A percentile compares a stretch with the other conserved stretches of the same genome.
phyloP scores from a whole-genome alignment of 2,329 filamentous ascomycete species.

The Aspergillus spinulosporus region DNA sequence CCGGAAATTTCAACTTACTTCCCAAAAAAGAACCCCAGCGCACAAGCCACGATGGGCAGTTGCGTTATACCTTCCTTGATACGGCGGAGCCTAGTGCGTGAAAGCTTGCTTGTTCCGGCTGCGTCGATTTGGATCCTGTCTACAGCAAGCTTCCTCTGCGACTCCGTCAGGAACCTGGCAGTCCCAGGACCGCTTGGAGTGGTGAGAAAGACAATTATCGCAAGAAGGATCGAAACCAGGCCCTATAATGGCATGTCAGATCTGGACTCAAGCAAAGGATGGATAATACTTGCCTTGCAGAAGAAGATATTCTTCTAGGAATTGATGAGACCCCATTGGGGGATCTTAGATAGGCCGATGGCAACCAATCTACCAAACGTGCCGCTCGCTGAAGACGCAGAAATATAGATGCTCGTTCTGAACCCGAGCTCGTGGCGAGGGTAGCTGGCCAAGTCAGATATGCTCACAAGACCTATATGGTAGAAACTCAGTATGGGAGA shows the following conservation, averaged over 20 bases:
- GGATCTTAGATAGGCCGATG: constrained; percentile 6
- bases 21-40: constrained; percentile 13
- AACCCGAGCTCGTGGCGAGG: constrained; percentile 16
- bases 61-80: constrained; percentile 1
- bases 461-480: no score
- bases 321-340: constrained; percentile 10
- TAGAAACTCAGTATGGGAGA: no score
- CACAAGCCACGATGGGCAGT: constrained; percentile 4
- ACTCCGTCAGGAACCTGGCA: constrained; percentile 4
- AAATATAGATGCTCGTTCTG: constrained; percentile 17
- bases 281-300: constrained; percentile 4
- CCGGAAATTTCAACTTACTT: constrained; percentile 2
- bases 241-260: constrained; percentile 1
- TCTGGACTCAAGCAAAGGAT: no score
- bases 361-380: constrained; percentile 18
- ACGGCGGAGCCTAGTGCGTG: background rate
- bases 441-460: constrained; percentile 4
- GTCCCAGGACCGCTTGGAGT: constrained; percentile 3
- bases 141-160: background rate
- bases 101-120: constrained; percentile 10
- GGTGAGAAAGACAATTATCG: background rate
- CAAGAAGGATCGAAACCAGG: constrained; percentile 4
- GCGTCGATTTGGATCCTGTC: constrained; percentile 6
- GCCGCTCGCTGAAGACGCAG: constrained; percentile 14
- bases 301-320: constrained; percentile 18